Base-by-base conservation (phyloP, 176 grass and related monocot species). In the Rhynchospora breviuscula region DNA sequence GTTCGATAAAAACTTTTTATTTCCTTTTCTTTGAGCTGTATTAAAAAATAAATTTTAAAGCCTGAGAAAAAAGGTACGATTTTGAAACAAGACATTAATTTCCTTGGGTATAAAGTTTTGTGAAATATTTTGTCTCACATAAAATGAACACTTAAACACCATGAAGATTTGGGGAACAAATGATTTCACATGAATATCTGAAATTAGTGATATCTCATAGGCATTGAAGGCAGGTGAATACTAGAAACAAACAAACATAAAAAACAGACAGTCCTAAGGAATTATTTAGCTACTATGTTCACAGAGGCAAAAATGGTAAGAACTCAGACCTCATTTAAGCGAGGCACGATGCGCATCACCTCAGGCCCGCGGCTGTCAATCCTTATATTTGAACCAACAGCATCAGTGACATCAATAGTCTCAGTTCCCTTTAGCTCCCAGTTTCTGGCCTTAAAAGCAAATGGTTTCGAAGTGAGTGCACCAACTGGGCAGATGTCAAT, bases 401-500 rank as follows among this genome's bases (percentile, higher is more conserved):
- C 96, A 89, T 99, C 96, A 46, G 93, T 99, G 25, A 99, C 86
- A 90, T 95, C 96, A 85, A 99, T 95, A 68, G 90, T 99, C 74
- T 99, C 96, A 5, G 93, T 99, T 3, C 89, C 86, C 81, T 99
- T 99, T 47, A 99, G 31, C 84, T 99, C 96, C 96, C 96, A 99
- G 83, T 95, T 99, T 49, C 96, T 88, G 82, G 96, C 96, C 85
- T 99, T 99, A 83, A 99, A 99, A 79, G 96, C 96, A 85, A 95
- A 99, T 60, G 96, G 96, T 78, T 99, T 99, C 44, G 96, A 99
- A 54, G 96, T 99, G 69, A 99, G 91, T 84, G 96, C 96, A 14
- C 96, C 96, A 88, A 99, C 93, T 44, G 96, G 96, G 65, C 96
- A 99, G 80, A 99, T 99, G 80, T 99, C 96, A 65, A 99, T 99